A percentile compares a stretch with the other conserved stretches of the same genome.
Evolutionary conservation across 169 alveolate species (phyloP).

Genomic region (Plasmodium blacklocki): DNA sequence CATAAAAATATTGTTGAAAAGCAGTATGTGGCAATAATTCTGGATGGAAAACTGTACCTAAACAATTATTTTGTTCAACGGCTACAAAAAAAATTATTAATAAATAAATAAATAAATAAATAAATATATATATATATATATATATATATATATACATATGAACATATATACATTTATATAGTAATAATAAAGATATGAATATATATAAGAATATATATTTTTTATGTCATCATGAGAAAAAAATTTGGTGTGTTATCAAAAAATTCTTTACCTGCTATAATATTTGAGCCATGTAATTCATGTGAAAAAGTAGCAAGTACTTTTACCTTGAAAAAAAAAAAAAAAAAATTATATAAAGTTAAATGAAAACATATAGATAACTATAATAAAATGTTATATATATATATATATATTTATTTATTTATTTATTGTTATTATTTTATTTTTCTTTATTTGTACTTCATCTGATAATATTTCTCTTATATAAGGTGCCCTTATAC

Average conservation of each 20-base stretch:
- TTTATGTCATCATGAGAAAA: not conserved
- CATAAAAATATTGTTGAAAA: conserved; percentile 59
- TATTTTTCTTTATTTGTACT: conserved; percentile 5
- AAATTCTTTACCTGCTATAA: conserved; percentile 43
- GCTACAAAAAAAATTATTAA: conserved; percentile 20
- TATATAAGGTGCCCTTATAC: conserved; percentile 74
- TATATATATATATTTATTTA: not conserved
- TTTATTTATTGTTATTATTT: not conserved
- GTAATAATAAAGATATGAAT: not conserved
- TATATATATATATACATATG: not conserved
- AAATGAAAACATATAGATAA: not conserved
- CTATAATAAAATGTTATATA: not conserved
- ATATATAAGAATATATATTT: not conserved
- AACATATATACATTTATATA: not conserved
- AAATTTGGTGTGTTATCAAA: not conserved
- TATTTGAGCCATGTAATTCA: conserved; percentile 25
- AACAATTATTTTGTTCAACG: conserved; percentile 60
- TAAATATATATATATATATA: not conserved
- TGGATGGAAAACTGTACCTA: conserved; percentile 65
- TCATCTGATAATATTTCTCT: conserved; percentile 35
- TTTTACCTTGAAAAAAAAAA: conserved; percentile 17
- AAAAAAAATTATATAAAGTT: not conserved
- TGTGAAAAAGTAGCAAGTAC: conserved; percentile 63
- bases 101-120: conserved; percentile 1
- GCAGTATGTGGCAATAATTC: conserved; percentile 62